Evolutionary conservation across 495 filamentous ascomycete genomes (phyloP).

Genomic region (Aspergillus ellipticus): DNA sequence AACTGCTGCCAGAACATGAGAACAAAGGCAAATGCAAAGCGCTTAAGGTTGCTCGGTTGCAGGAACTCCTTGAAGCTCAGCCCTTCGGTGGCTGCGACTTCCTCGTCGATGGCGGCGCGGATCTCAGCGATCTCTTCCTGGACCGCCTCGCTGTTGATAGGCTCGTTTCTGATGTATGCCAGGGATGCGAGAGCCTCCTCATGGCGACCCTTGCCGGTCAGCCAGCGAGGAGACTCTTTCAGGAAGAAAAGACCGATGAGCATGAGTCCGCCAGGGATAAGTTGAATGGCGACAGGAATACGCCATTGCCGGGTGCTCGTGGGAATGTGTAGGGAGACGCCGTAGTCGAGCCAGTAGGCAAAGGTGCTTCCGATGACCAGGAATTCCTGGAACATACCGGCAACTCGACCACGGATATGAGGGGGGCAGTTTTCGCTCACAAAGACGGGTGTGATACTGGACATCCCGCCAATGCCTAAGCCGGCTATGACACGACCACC

Average conservation of each 20-base stretch:
- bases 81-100: slow-evolving; percentile 39
- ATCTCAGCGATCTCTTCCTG: slow-evolving; percentile 66
- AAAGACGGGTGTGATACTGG: slow-evolving; percentile 48
- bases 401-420: slow-evolving; percentile 42
- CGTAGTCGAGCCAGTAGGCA: slow-evolving; percentile 52
- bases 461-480: slow-evolving; percentile 43
- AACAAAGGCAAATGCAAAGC: slow-evolving; percentile 39
- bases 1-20: slow-evolving; percentile 55
- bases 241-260: slow-evolving; percentile 48
- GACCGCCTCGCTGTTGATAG: slow-evolving; percentile 32
- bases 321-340: slow-evolving; percentile 40
- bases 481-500: slow-evolving; percentile 42
- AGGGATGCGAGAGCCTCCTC: slow-evolving; percentile 44
- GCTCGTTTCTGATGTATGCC: slow-evolving; percentile 42
- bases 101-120: slow-evolving; percentile 40
- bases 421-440: slow-evolving; percentile 45
- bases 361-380: slow-evolving; percentile 28
- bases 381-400: slow-evolving; percentile 38
- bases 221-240: slow-evolving; percentile 55
- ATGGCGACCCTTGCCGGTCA: slow-evolving; percentile 42
- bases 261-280: slow-evolving; percentile 49
- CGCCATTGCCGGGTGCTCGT: slow-evolving; percentile 48
- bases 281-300: slow-evolving; percentile 51
- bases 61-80: slow-evolving; percentile 45
- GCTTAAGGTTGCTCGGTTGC: slow-evolving; percentile 37